Percentiles rank a stretch among this genome's conserved stretches.
These are phyloP conservation scores for Hsuehochloa calcarea DNA, from an alignment of 176 grass and related monocot species.

Conservation along the genomic window DNA sequence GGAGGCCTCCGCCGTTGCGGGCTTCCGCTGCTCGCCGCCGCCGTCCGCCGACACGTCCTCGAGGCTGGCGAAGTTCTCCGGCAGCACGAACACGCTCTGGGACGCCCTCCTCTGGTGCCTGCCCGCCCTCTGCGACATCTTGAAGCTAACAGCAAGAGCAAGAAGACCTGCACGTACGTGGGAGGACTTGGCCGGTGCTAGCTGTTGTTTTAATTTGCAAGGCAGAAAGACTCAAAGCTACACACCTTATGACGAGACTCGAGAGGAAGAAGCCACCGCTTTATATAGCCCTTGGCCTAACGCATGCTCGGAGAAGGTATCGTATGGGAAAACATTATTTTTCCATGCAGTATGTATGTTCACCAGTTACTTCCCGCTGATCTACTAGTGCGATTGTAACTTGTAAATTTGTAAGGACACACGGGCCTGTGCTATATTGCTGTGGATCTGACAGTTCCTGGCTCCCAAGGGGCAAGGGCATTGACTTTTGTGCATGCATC, in stretches of 20 bases:
- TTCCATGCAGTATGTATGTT: background rate
- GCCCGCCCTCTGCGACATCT: slow-evolving; percentile 63
- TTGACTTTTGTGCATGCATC: slow-evolving; percentile 40
- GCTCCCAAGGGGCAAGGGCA: slow-evolving; percentile 22
- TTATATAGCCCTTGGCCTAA: slow-evolving; percentile 35
- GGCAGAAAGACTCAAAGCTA: background rate
- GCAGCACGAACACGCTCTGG: slow-evolving; percentile 74
- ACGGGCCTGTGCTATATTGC: background rate
- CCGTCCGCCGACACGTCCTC: slow-evolving; percentile 54
- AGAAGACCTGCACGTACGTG: background rate
- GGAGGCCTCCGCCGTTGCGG: slow-evolving; percentile 37
- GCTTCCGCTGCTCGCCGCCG: slow-evolving; percentile 47
- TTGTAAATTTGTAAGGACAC: background rate
- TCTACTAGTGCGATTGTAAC: background rate
- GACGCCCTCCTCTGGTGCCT: slow-evolving; percentile 91
- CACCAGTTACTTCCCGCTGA: background rate
- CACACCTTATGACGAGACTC: background rate
- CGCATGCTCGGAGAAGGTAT: background rate
- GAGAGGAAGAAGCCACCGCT: background rate
- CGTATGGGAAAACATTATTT: no score
- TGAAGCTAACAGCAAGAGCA: background rate
- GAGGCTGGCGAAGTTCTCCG: slow-evolving; percentile 72
- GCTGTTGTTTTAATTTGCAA: background rate
- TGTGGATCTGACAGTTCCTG: slow-evolving; percentile 15
- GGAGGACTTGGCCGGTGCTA: background rate